phyloP scores from a whole-genome alignment of 805 yeast genomes.

The Wickerhamomyces xylosicus region DNA sequence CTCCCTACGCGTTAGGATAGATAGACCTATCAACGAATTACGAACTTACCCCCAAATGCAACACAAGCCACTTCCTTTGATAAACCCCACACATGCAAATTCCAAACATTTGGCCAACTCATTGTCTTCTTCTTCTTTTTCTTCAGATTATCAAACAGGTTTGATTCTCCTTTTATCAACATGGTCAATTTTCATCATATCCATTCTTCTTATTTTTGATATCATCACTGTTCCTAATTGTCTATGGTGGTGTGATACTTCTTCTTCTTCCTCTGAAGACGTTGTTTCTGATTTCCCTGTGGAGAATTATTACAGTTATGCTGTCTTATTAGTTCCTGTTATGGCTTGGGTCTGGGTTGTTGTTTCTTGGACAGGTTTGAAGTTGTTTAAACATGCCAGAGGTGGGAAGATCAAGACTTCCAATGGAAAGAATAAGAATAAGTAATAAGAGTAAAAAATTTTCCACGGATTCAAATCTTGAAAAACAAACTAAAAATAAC shows the following conservation, averaged over 20 bases:
- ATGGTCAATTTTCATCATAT: conserved; percentile 5
- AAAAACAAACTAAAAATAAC: too few species aligned
- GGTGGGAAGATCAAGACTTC: conserved; percentile 26
- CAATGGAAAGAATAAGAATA: too few species aligned
- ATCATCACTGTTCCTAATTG: conserved; percentile 6
- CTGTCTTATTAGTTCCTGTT: conserved; percentile 24
- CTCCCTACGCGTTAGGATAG: too few species aligned
- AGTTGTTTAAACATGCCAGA: conserved; percentile 69
- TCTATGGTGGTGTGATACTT: neutral
- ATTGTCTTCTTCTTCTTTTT: too few species aligned
- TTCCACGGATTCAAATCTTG: too few species aligned
- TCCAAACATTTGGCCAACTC: neutral
- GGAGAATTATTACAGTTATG: conserved; percentile 25
- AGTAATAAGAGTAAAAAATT: too few species aligned
- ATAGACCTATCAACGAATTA: too few species aligned
- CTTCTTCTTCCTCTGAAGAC: conserved; percentile 3
- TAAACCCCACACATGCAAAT: neutral
- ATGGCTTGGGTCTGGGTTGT: conserved; percentile 60
- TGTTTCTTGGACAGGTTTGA: conserved; percentile 71
- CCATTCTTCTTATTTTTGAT: conserved; percentile 6
- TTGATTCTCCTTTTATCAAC: conserved; percentile 5
- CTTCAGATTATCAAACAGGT: conserved; percentile 5
- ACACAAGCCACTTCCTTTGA: neutral
- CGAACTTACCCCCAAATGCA: neutral
- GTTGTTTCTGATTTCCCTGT: conserved; percentile 26